These are phyloP conservation scores for Pyricularia sp. DNA, from an alignment of 2,329 filamentous ascomycete genomes.

Conservation along the genomic window DNA sequence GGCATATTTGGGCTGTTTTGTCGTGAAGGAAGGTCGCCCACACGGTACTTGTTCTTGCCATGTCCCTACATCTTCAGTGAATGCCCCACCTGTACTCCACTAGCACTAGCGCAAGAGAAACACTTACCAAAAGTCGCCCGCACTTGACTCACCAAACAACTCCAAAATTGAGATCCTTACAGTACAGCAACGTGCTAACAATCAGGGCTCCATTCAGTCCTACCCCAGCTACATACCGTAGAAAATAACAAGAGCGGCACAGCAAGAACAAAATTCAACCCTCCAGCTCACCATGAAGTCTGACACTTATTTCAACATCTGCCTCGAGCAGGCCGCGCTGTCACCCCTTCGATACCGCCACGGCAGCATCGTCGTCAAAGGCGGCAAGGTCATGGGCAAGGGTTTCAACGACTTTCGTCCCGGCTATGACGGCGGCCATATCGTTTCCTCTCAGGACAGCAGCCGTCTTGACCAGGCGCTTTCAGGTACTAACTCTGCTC, in stretches of 20 bases:
- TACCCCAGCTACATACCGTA: background rate
- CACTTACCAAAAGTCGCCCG: background rate
- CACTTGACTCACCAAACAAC: background rate
- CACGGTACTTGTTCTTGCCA: background rate
- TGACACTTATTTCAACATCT: conserved; percentile 34
- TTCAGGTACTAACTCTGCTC: conserved; percentile 28
- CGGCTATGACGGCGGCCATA: too few relatives aligned
- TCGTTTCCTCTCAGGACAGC: too few relatives aligned
- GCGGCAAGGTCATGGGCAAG: conserved; percentile 26
- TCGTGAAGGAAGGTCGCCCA: too few relatives aligned
- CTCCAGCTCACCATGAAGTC: conserved; percentile 8
- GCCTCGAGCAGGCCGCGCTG: conserved; percentile 34
- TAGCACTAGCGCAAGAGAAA: background rate
- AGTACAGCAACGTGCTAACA: background rate
- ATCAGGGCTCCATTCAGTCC: background rate
- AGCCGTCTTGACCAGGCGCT: too few relatives aligned
- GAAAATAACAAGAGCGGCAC: background rate
- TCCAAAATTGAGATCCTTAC: background rate
- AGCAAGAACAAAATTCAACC: background rate
- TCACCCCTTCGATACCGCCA: conserved; percentile 37
- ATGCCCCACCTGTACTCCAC: background rate
- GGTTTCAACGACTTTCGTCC: conserved; percentile 17
- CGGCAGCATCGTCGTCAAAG: conserved; percentile 19
- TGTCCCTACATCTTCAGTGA: background rate
- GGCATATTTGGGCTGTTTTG: too few relatives aligned